phyloP scores from a whole-genome alignment of 1,139 yeast genomes.

The Yamadazyma conglobata region DNA sequence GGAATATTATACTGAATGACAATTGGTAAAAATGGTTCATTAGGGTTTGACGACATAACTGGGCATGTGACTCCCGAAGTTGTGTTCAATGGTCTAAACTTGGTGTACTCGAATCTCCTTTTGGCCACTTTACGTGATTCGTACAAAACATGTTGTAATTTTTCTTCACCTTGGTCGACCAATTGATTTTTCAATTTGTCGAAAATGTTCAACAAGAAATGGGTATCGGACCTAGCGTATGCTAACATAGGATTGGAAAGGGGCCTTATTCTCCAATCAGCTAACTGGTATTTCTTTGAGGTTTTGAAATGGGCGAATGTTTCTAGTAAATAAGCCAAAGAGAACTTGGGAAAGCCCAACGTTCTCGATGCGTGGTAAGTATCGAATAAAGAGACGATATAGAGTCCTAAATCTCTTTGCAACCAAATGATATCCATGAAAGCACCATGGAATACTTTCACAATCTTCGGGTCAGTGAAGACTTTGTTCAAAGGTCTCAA shows the following conservation, averaged over 20 bases:
- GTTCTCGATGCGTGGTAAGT: conserved; percentile 86
- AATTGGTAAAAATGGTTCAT: conserved; percentile 58
- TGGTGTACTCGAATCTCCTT: conserved; percentile 75
- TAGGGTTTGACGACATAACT: conserved; percentile 41
- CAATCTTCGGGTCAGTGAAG: conserved; percentile 73
- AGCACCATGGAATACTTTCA: conserved; percentile 95
- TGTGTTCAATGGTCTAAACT: conserved; percentile 47
- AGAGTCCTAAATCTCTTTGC: conserved; percentile 91
- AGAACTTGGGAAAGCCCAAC: conserved; percentile 74
- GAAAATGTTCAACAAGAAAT: conserved; percentile 76
- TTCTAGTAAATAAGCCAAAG: conserved; percentile 82
- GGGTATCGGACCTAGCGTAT: conserved; percentile 96
- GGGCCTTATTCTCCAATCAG: conserved; percentile 97
- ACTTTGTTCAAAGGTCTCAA: conserved; percentile 64
- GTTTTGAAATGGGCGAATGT: conserved; percentile 80
- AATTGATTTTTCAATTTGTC: conserved; percentile 70
- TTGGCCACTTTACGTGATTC: conserved; percentile 81
- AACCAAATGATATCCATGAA: conserved; percentile 97
- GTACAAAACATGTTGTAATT: conserved; percentile 51
- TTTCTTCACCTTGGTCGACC: conserved; percentile 31
- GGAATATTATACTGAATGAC: conserved; percentile 68
- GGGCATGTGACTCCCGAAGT: conserved; percentile 43
- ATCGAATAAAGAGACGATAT: conserved; percentile 86
- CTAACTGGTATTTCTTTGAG: conserved; percentile 90
- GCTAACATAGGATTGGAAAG: conserved; percentile 70